Conservation (phyloP, 345 rosid species). For the Diplotaxis tenuifolia region DNA sequence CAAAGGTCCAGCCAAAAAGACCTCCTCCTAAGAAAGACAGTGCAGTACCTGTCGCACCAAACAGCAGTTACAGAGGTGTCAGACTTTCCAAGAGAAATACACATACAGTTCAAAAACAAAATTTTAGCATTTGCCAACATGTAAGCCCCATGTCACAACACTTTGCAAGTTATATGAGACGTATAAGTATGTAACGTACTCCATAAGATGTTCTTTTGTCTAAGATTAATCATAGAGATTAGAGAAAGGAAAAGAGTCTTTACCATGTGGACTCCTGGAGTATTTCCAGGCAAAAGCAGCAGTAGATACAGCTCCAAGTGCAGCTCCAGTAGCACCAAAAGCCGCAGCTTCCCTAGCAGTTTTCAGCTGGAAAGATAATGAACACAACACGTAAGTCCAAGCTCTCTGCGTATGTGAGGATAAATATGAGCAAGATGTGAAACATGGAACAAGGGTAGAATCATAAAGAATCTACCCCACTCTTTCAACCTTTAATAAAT, state of each 20-base stretch:
- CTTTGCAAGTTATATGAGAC: background rate
- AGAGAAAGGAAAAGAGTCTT: background rate
- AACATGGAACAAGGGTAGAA: background rate
- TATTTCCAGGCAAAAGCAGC: constrained; percentile 90
- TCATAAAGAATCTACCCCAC: background rate
- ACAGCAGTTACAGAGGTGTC: background rate
- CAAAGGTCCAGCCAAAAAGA: constrained; percentile 83
- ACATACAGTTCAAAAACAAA: background rate
- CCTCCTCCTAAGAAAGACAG: constrained; percentile 80
- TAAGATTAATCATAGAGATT: background rate
- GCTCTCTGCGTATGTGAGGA: background rate
- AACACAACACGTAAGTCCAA: constrained; percentile 6
- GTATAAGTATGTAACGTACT: background rate
- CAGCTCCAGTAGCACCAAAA: constrained; percentile 55
- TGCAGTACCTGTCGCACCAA: constrained; percentile 61
- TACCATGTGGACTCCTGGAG: constrained; percentile 86
- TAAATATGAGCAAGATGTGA: background rate
- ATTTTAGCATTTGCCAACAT: background rate
- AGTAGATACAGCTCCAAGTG: constrained; percentile 73
- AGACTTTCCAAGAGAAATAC: background rate
- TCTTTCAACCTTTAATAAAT: background rate
- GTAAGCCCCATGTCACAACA: background rate
- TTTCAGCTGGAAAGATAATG: constrained; percentile 57
- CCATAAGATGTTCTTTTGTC: background rate
- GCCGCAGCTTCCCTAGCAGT: constrained; percentile 71